Conservation (phyloP, 2,329 filamentous ascomycete species). For the Paraconiothyrium sp. region DNA sequence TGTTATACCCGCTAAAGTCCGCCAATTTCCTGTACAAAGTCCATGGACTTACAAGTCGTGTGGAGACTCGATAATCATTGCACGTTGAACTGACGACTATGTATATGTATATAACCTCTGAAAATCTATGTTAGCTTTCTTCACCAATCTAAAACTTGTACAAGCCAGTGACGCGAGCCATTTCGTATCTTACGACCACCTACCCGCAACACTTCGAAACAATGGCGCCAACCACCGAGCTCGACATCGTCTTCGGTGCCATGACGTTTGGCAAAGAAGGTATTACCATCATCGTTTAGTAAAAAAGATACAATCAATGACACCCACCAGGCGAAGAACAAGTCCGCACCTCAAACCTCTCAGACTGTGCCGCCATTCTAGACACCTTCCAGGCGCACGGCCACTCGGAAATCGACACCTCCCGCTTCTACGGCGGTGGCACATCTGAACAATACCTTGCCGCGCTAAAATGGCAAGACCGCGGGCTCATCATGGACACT, state of each 20-base stretch:
- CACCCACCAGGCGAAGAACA: constrained; percentile 27
- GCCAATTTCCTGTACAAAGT: constrained; percentile 7
- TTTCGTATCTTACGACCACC: too few relatives aligned
- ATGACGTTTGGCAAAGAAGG: constrained; percentile 51
- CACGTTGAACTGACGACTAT: not conserved
- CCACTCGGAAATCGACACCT: constrained; percentile 50
- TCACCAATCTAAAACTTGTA: not conserved
- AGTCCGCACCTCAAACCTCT: constrained; percentile 29
- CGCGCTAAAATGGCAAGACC: constrained; percentile 14
- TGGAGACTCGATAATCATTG: not conserved
- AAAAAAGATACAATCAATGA: not conserved
- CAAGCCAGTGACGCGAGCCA: too few relatives aligned
- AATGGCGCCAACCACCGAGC: constrained; percentile 26
- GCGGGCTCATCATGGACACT: constrained; percentile 10
- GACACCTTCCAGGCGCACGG: constrained; percentile 41
- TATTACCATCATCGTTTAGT: constrained; percentile 15
- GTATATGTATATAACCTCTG: not conserved
- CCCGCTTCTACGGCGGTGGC: constrained; percentile 51
- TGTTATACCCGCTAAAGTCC: constrained; percentile 18
- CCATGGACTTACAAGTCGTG: not conserved
- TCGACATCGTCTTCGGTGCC: constrained; percentile 48
- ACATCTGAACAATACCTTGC: constrained; percentile 37
- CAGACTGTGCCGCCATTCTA: constrained; percentile 38
- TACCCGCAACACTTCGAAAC: not conserved
- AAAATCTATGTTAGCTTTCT: too few relatives aligned